phyloP scores from a whole-genome alignment of 352 stramenopile species.

The Globisporangium acanthophoron region DNA sequence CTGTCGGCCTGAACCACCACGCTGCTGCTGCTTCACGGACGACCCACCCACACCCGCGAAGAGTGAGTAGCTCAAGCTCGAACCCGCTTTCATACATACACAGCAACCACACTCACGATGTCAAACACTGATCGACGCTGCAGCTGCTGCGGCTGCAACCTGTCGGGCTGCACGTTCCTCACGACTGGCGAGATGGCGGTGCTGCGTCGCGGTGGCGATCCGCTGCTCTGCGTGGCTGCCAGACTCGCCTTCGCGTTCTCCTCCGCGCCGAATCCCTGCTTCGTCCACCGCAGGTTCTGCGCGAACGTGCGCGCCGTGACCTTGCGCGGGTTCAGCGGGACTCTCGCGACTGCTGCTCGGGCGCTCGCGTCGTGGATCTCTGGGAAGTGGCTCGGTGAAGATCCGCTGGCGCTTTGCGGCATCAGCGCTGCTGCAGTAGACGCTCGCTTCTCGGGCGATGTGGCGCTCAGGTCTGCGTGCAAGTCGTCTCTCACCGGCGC shows the following conservation, averaged over 20 bases:
- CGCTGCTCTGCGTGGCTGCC: slow-evolving; percentile 3
- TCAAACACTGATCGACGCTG: slow-evolving; percentile 13
- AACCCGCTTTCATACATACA: no score
- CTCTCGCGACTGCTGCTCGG: not conserved
- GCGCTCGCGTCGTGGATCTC: slow-evolving; percentile 33
- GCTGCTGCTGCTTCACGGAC: slow-evolving; percentile 13
- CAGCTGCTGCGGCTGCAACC: slow-evolving; percentile 4
- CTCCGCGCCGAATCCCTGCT: slow-evolving; percentile 28
- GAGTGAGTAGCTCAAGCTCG: not conserved
- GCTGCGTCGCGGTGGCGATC: slow-evolving; percentile 2
- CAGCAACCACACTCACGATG: slow-evolving; percentile 7
- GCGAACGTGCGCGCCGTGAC: slow-evolving; percentile 28
- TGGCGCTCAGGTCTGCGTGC: not conserved
- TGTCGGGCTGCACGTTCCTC: slow-evolving; percentile 7
- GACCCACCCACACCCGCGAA: not conserved
- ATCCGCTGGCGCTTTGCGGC: not conserved
- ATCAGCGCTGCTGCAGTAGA: not conserved
- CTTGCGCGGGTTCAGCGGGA: slow-evolving; percentile 21
- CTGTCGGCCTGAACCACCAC: slow-evolving; percentile 10
- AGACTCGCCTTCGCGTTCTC: slow-evolving; percentile 5
- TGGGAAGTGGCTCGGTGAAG: slow-evolving; percentile 33
- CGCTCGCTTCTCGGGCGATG: not conserved
- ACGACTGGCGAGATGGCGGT: slow-evolving; percentile 8
- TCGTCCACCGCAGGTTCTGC: slow-evolving; percentile 46
- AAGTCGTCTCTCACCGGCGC: slow-evolving; percentile 12